Base-by-base conservation (phyloP, 805 yeast genomes). In the Metschnikowia hibisci region DNA sequence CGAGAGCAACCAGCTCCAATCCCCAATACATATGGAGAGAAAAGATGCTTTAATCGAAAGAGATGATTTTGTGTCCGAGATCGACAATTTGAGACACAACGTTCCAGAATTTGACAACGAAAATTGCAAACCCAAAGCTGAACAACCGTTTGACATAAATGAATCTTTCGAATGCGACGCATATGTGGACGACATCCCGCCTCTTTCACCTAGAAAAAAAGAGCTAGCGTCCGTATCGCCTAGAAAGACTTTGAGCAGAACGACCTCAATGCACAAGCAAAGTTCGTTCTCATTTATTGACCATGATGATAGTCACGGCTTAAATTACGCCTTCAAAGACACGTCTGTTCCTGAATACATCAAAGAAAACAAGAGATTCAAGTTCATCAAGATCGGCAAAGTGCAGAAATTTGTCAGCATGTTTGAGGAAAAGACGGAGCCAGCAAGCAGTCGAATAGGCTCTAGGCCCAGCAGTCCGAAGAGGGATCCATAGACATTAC, bases 341-440 rank as follows among this genome's bases (percentile, higher is more conserved):
- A 44, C 57, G 1, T 41, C 56, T 34, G 70, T 58, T n/a, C 55
- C 55, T 6, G 51, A 61, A 9, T 69, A 59, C 49, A 68, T 71
- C 39, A 67, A 67, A 48, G 60, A 66, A 40, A 66, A 69, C 53
- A 66, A 64, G 44, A 71, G 69, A 52, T 70, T 67, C 55, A 67
- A 65, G 49, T 71, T 64, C 48, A 70, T 70, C 45, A 69, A 69
- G 51, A 69, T 71, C 18, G 75, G 75, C 2, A 71, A 71, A 48
- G 76, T 70, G 25, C 75, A 70, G 47, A 68, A 69, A 51, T 69
- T 67, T 50, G 75, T 70, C 10, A 60, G 60, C 50, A 57, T 71
- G 51, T 71, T 69, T 48, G 75, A 70, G 47, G 74, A 69, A 43
- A 55, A 62, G 44, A 47, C 23, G 30, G 56, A 48, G 12, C 41